Percentiles rank a stretch among this genome's conserved stretches.
phyloP scores from a whole-genome alignment of 441 rosid genomes.

The Sinapis alba region DNA sequence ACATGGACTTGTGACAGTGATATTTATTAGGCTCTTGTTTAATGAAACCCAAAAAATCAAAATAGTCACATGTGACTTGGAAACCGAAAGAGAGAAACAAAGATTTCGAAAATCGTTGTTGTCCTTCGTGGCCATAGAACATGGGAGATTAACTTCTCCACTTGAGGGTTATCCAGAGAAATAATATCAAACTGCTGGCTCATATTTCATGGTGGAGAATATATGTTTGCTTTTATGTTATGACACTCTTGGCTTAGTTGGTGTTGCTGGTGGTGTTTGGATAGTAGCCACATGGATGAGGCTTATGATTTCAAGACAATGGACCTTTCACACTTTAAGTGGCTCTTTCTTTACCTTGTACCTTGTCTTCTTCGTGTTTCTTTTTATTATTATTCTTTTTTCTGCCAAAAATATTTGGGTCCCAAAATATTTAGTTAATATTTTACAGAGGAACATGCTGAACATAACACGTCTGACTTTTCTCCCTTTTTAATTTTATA shows the following conservation, averaged over 20 bases:
- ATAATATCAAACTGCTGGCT: conserved; percentile 32
- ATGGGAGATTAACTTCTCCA: conserved; percentile 43
- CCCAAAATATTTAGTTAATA: not conserved
- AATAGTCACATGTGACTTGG: conserved; percentile 28
- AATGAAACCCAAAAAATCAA: conserved; percentile 12
- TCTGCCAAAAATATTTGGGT: not conserved
- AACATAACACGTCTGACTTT: not conserved
- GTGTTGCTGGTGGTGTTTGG: conserved; percentile 38
- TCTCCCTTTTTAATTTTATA: not conserved
- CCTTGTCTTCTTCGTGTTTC: conserved; percentile 35
- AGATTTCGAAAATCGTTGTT: conserved; percentile 33
- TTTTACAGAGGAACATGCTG: not conserved
- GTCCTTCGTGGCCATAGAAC: conserved; percentile 47
- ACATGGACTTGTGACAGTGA: conserved; percentile 29
- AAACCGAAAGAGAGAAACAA: conserved; percentile 28
- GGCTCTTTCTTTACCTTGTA: not conserved
- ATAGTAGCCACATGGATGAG: conserved; percentile 43
- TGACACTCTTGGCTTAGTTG: conserved; percentile 31
- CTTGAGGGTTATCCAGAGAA: conserved; percentile 28
- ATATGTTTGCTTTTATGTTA: conserved; percentile 40
- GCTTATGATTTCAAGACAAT: conserved; percentile 28
- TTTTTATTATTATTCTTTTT: not conserved
- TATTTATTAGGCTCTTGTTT: conserved; percentile 30
- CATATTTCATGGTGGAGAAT: conserved; percentile 32
- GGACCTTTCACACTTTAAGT: conserved; percentile 19